Percentiles rank a stretch among this genome's conserved stretches.
Conservation (phyloP, 108 stramenopile genomes). For the Pseudonitzschia pungens region DNA sequence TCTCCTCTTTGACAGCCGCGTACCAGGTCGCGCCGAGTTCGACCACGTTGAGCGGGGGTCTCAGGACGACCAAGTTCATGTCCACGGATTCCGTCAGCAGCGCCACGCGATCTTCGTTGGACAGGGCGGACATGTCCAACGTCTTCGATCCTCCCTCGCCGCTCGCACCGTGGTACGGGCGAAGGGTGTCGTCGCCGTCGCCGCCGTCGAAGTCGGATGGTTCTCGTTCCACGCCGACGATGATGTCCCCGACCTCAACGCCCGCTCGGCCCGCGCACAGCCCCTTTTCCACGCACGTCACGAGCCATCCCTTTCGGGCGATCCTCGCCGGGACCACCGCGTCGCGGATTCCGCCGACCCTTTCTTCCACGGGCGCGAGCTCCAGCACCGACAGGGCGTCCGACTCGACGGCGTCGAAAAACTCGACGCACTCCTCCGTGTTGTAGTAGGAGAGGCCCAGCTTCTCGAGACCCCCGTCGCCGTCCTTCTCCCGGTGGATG, state of each 20-base stretch:
- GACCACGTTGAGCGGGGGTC: slow-evolving; percentile 28
- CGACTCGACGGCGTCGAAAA: slow-evolving; percentile 6
- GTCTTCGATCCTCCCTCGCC: not conserved
- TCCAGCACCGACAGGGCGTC: slow-evolving; percentile 15
- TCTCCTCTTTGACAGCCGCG: not conserved
- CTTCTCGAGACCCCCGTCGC: not conserved
- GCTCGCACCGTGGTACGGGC: too few species aligned
- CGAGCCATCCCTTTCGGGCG: not conserved
- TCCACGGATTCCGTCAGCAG: slow-evolving; percentile 15
- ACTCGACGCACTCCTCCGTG: slow-evolving; percentile 19
- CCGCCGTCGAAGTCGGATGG: too few species aligned
- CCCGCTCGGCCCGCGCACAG: slow-evolving; percentile 18
- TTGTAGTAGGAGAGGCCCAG: slow-evolving; percentile 12
- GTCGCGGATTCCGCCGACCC: not conserved
- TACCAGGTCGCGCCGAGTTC: slow-evolving; percentile 20
- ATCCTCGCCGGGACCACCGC: not conserved
- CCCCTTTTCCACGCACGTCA: slow-evolving; percentile 1
- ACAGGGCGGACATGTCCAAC: slow-evolving; percentile 11
- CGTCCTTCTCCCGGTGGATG: slow-evolving; percentile 11
- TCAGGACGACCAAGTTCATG: slow-evolving; percentile 22
- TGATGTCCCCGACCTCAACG: slow-evolving; percentile 30
- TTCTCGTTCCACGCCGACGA: slow-evolving; percentile 21
- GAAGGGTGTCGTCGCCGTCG: too few species aligned
- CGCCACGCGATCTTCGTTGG: not conserved
- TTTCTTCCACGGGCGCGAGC: not conserved